Conservation (phyloP, 768 basidiomycete genomes). For the Tricholomella constricta region DNA sequence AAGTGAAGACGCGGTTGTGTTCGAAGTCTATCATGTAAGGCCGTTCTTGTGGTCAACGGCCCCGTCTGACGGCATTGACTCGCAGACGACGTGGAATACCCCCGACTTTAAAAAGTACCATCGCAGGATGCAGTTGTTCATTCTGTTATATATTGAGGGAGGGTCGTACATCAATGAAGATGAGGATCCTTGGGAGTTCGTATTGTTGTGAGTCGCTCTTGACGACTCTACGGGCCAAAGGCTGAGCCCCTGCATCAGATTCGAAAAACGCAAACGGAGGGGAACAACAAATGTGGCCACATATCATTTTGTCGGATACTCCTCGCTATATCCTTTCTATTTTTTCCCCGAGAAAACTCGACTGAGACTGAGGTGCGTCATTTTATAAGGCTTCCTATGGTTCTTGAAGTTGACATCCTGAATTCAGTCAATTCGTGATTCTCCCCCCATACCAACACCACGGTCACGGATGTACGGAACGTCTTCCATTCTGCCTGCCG, state of each 20-base stretch:
- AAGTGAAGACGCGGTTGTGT: slow-evolving; percentile 67
- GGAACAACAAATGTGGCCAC: slow-evolving; percentile 49
- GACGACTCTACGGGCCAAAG: neutral
- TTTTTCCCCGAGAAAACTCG: slow-evolving; percentile 91
- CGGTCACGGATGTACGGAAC: slow-evolving; percentile 83
- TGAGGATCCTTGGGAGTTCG: slow-evolving; percentile 94
- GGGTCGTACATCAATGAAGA: slow-evolving; percentile 95
- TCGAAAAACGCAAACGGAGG: slow-evolving; percentile 76
- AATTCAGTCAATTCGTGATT: slow-evolving; percentile 87
- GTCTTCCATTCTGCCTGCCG: neutral
- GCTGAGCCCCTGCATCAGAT: slow-evolving; percentile 45
- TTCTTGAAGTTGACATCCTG: slow-evolving; percentile 7
- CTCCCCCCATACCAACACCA: slow-evolving; percentile 86
- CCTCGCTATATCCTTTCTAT: slow-evolving; percentile 94
- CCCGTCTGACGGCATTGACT: neutral
- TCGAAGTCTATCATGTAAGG: slow-evolving; percentile 89
- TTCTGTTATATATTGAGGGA: slow-evolving; percentile 92
- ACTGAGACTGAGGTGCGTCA: slow-evolving; percentile 75
- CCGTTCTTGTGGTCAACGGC: neutral
- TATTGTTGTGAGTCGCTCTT: slow-evolving; percentile 63
- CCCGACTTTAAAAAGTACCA: slow-evolving; percentile 92
- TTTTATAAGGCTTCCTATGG: neutral
- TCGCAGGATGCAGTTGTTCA: slow-evolving; percentile 90
- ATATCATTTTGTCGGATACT: slow-evolving; percentile 95
- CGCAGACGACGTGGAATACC: slow-evolving; percentile 79